A percentile compares a stretch with the other conserved stretches of the same genome.
These are phyloP conservation scores for Xylogone sp. DNA, from an alignment of 2,329 filamentous ascomycete species.

Conservation along the genomic window DNA sequence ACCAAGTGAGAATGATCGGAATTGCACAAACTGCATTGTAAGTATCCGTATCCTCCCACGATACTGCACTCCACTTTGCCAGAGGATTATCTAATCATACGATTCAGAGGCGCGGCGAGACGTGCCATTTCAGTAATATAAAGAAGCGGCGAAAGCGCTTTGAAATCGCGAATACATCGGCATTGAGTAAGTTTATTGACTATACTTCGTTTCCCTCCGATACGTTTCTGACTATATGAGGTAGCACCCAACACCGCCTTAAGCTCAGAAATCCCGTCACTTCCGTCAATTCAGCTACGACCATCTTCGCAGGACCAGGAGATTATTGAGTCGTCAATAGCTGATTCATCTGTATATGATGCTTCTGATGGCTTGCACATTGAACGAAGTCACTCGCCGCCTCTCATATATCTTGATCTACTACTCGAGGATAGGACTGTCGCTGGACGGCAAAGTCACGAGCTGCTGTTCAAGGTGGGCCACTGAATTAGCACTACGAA, in stretches of 20 bases:
- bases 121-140: conserved; percentile 22
- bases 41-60: neutral
- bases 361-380: neutral
- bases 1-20: neutral
- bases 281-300: neutral
- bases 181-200: neutral
- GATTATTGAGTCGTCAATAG: neutral
- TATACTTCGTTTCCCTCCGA: neutral
- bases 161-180: neutral
- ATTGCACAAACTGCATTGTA: conserved; percentile 27
- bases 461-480: conserved; percentile 1
- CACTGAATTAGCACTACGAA: neutral
- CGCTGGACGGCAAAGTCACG: conserved; percentile 7
- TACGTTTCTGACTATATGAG: neutral
- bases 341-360: neutral
- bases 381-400: neutral
- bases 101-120: conserved; percentile 15
- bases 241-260: neutral
- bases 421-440: conserved; percentile 16
- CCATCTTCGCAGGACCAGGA: neutral
- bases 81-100: no score
- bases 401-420: conserved; percentile 12
- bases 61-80: no score
- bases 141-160: conserved; percentile 12
- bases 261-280: neutral